Conservation (phyloP, 139 green algal species). For the Coccomyxa sp. region DNA sequence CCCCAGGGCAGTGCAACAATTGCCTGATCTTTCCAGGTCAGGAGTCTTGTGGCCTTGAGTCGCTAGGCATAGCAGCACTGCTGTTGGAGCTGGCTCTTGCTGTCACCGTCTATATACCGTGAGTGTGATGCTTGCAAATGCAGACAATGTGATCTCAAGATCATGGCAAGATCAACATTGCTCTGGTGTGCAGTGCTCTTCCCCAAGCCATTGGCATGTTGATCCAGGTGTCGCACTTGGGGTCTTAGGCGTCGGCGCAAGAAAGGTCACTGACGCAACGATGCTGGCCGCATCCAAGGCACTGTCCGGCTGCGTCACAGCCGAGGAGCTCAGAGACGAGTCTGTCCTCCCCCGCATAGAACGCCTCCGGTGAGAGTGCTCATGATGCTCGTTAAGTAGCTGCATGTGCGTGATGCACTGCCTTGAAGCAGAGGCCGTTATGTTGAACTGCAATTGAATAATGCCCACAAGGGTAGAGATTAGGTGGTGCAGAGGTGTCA, state of each 20-base stretch:
- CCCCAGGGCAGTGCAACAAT: constrained; percentile 36
- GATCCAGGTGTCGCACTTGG: constrained; percentile 20
- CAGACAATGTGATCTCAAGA: neutral
- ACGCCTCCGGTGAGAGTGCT: constrained; percentile 22
- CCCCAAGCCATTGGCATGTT: neutral
- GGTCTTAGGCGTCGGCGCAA: constrained; percentile 12
- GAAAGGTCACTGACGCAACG: constrained; percentile 16
- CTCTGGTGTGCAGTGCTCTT: neutral
- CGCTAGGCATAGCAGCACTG: neutral
- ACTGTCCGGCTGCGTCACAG: constrained; percentile 5
- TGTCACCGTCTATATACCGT: neutral
- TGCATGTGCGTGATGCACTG: too few relatives aligned
- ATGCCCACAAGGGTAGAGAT: too few relatives aligned
- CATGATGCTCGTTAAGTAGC: too few relatives aligned
- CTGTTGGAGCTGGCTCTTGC: neutral
- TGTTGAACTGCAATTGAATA: too few relatives aligned
- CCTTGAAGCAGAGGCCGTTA: too few relatives aligned
- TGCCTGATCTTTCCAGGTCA: constrained; percentile 35
- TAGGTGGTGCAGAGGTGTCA: too few relatives aligned
- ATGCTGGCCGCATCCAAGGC: constrained; percentile 25
- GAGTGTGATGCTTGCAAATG: neutral
- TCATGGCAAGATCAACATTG: neutral
- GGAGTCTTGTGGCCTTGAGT: neutral
- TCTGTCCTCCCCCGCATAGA: constrained; percentile 15
- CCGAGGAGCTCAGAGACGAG: constrained; percentile 8